phyloP scores from a whole-genome alignment of 345 rosid species.

The Eucalyptus guilfoylei region DNA sequence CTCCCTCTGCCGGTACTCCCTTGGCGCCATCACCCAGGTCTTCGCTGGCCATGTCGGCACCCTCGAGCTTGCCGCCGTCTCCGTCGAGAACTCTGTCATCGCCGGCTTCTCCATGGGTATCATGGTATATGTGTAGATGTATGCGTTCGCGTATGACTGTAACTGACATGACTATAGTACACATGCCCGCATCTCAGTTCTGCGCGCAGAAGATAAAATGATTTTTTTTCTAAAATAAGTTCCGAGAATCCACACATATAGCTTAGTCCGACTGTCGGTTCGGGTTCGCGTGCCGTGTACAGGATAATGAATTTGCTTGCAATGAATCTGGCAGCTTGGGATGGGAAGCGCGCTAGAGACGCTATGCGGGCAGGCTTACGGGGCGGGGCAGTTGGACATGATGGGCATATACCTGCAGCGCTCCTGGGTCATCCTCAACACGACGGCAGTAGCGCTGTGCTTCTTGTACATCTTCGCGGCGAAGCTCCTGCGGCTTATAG shows the following conservation, averaged over 20 bases:
- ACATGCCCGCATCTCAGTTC: neutral
- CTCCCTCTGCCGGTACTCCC: constrained; percentile 69
- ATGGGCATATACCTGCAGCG: constrained; percentile 84
- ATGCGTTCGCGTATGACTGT: neutral
- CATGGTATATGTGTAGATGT: constrained; percentile 28
- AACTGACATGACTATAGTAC: neutral
- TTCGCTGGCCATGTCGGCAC: constrained; percentile 73
- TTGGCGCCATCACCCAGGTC: constrained; percentile 78
- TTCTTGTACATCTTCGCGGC: constrained; percentile 56
- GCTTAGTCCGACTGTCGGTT: neutral
- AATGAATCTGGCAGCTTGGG: constrained; percentile 40
- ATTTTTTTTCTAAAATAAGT: neutral
- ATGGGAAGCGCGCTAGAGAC: constrained; percentile 99
- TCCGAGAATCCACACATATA: neutral
- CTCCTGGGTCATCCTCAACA: constrained; percentile 74
- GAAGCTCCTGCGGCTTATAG: constrained; percentile 36
- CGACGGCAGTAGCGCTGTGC: constrained; percentile 40
- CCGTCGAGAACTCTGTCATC: constrained; percentile 80
- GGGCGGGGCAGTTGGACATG: constrained; percentile 84
- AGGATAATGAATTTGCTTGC: neutral
- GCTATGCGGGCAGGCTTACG: constrained; percentile 87
- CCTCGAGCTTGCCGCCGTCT: constrained; percentile 69
- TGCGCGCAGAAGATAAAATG: neutral
- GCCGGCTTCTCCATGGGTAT: constrained; percentile 83
- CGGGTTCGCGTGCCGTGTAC: neutral